A percentile compares a stretch with the other conserved stretches of the same genome.
phyloP scores from a whole-genome alignment of 192 early-diverging fungal genomes.

The Podila epigama region DNA sequence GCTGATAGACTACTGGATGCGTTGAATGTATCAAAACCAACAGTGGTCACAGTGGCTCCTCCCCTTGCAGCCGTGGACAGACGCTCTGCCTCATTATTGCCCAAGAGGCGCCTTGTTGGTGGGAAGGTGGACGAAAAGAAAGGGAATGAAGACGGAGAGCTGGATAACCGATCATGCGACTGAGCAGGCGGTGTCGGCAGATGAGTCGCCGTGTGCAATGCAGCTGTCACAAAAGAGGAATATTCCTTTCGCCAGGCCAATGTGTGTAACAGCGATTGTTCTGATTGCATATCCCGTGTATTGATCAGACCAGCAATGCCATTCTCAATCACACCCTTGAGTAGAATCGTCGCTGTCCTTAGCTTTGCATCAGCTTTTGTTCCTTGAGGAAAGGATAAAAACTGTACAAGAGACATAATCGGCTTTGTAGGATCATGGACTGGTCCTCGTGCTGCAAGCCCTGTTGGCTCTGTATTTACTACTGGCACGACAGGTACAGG shows the following conservation, averaged over 20 bases:
- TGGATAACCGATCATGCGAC: background rate
- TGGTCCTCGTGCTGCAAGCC: background rate
- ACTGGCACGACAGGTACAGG: background rate
- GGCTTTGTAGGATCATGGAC: slow-evolving; percentile 6
- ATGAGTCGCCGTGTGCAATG: background rate
- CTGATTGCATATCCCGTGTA: slow-evolving; percentile 20
- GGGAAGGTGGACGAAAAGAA: background rate
- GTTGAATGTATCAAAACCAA: background rate
- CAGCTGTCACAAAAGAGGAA: slow-evolving; percentile 1
- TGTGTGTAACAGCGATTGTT: slow-evolving; percentile 17
- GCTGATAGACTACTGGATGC: background rate
- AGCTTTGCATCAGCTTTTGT: background rate
- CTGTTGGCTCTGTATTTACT: background rate
- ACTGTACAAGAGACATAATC: slow-evolving; percentile 11
- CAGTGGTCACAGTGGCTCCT: background rate
- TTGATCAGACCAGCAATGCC: slow-evolving; percentile 33
- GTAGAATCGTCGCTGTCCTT: slow-evolving; percentile 22
- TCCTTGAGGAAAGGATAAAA: background rate
- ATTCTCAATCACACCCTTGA: slow-evolving; percentile 23
- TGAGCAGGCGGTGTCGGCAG: slow-evolving; percentile 12
- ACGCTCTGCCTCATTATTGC: background rate
- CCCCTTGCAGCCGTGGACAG: background rate
- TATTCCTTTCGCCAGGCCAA: slow-evolving; percentile 30
- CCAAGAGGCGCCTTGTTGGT: slow-evolving; percentile 1
- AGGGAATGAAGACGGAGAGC: background rate